phyloP scores from a whole-genome alignment of 176 grass and related monocot genomes.

The Eleusine coracana region DNA sequence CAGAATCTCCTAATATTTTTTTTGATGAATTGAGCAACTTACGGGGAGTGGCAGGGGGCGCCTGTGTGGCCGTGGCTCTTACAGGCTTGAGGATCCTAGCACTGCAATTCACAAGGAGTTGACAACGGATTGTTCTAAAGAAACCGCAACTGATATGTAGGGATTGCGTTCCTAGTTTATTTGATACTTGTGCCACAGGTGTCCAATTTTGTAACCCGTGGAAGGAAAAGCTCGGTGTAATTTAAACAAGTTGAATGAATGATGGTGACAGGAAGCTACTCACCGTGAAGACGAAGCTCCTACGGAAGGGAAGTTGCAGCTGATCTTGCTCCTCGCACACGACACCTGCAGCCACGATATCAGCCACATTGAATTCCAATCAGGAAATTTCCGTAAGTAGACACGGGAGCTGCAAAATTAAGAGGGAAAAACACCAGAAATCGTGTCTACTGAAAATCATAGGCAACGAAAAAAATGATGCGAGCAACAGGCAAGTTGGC shows the following conservation, averaged over 20 bases:
- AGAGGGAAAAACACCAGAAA: not conserved
- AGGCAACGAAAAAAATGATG: not conserved
- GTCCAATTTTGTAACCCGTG: not conserved
- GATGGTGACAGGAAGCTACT: not conserved
- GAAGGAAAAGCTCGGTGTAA: not conserved
- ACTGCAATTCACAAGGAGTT: conserved; percentile 22
- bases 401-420: not conserved
- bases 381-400: not conserved
- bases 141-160: not conserved
- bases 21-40: conserved; percentile 25
- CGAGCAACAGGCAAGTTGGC: too few relatives aligned
- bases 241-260: not conserved
- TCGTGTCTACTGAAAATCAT: not conserved
- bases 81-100: conserved; percentile 57
- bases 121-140: not conserved
- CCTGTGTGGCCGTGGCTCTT: conserved; percentile 68
- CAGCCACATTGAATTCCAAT: not conserved
- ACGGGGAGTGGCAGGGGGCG: conserved; percentile 52
- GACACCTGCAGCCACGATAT: conserved; percentile 4
- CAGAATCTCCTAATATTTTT: not conserved
- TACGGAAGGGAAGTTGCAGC: conserved; percentile 24
- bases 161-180: not conserved
- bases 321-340: conserved; percentile 31
- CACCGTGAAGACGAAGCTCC: conserved; percentile 33
- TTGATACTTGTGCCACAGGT: not conserved